A percentile compares a stretch with the other conserved stretches of the same genome.
Conservation (phyloP, 371 early-diverging fungal species). For the Mucor saturninus region DNA sequence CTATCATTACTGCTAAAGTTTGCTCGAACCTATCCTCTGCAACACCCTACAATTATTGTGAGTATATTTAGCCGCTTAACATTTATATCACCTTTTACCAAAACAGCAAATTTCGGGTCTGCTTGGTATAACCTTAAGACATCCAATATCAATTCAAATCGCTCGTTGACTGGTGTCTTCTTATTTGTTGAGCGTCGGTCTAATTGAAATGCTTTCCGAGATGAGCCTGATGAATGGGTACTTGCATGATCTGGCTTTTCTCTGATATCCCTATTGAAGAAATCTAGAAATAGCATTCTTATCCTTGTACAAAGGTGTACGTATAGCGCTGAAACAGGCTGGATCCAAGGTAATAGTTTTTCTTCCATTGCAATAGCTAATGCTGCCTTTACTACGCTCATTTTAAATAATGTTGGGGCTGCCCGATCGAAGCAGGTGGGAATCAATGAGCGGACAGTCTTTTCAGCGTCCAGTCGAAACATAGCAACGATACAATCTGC, state of each 20-base stretch:
- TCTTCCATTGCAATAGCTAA: constrained; percentile 70
- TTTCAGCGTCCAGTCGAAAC: constrained; percentile 67
- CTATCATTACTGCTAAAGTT: constrained; percentile 60
- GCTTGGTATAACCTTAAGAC: constrained; percentile 71
- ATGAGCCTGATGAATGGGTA: not conserved
- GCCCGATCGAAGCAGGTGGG: constrained; percentile 59
- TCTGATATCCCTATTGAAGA: constrained; percentile 36
- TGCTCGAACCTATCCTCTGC: constrained; percentile 49
- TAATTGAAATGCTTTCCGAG: constrained; percentile 11
- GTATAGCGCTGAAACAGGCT: constrained; percentile 62
- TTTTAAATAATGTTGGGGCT: constrained; percentile 64
- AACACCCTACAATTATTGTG: constrained; percentile 19
- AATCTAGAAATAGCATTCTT: constrained; percentile 63
- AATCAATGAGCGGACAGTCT: constrained; percentile 61
- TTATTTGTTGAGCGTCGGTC: constrained; percentile 34
- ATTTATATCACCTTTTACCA: constrained; percentile 41
- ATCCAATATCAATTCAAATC: constrained; percentile 66
- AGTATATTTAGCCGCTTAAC: not conserved
- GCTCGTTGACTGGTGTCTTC: constrained; percentile 46
- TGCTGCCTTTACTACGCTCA: constrained; percentile 72
- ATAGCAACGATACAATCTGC: constrained; percentile 73
- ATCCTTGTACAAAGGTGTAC: constrained; percentile 63
- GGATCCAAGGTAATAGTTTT: constrained; percentile 66
- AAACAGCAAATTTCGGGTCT: constrained; percentile 68
- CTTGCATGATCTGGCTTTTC: constrained; percentile 20